Evolutionary conservation across 768 basidiomycete genomes (phyloP).

Genomic region (Termitomyces sp.): DNA sequence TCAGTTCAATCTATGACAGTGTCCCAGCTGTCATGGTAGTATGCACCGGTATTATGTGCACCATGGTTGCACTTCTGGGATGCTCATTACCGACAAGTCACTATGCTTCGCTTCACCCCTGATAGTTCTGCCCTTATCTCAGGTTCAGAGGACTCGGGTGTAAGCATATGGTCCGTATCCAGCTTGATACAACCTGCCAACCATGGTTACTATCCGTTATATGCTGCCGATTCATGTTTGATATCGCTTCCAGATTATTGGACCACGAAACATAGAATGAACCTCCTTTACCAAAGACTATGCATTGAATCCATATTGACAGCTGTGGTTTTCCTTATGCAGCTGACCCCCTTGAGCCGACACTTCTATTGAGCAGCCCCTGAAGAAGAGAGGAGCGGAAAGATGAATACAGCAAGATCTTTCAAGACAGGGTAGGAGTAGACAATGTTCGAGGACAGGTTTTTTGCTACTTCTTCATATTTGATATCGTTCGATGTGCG

Average conservation of each 20-base stretch:
- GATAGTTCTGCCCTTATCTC: constrained; percentile 80
- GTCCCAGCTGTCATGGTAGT: too few species aligned
- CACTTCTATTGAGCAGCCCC: too few species aligned
- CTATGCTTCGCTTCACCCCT: constrained; percentile 73
- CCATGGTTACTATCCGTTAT: not conserved
- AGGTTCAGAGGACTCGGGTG: constrained; percentile 86
- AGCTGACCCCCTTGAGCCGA: too few species aligned
- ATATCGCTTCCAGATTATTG: constrained; percentile 48
- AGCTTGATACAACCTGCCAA: constrained; percentile 47
- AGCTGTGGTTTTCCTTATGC: too few species aligned
- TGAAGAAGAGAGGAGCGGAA: too few species aligned
- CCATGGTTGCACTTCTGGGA: constrained; percentile 64
- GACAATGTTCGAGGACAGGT: constrained; percentile 30
- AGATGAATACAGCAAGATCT: constrained; percentile 2
- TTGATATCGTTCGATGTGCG: not conserved
- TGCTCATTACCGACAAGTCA: constrained; percentile 90
- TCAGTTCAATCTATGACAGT: too few species aligned
- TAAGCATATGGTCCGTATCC: constrained; percentile 85
- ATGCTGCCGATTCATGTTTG: not conserved
- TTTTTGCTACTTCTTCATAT: constrained; percentile 8
- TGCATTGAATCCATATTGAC: too few species aligned
- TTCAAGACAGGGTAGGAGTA: constrained; percentile 35
- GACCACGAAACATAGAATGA: constrained; percentile 73
- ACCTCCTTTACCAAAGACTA: constrained; percentile 48
- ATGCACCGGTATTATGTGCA: too few species aligned